These are phyloP conservation scores for Leishmania arabica DNA, from an alignment of 208 protist genomes.

Conservation along the genomic window DNA sequence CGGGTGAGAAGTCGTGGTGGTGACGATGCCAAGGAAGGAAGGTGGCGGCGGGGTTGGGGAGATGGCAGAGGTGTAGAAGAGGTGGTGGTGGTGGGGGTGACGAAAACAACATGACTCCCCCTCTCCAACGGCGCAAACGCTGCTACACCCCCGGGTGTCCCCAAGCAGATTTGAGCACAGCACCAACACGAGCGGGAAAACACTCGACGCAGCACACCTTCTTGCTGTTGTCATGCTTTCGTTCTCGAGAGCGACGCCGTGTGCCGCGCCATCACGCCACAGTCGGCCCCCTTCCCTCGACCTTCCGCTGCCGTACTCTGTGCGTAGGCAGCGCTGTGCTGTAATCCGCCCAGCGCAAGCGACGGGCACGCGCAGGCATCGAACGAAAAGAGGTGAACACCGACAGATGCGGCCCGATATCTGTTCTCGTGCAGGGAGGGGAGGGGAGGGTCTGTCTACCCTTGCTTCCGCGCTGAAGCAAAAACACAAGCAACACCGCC, in stretches of 20 bases:
- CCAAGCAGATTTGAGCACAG: not conserved
- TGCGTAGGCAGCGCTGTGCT: not conserved
- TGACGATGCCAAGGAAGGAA: not conserved
- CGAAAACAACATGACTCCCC: not conserved
- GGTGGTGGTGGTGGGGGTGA: not conserved
- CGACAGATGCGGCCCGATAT: not conserved
- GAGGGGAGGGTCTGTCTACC: not conserved
- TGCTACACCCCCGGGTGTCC: no score
- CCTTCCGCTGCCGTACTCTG: not conserved
- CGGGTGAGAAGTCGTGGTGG: not conserved
- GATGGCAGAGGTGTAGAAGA: not conserved
- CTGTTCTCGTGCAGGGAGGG: not conserved
- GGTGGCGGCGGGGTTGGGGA: not conserved
- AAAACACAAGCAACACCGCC: constrained; percentile 1
- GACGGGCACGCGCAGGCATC: not conserved
- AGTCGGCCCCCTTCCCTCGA: not conserved
- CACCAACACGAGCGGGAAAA: not conserved
- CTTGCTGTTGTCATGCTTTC: not conserved
- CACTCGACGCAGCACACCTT: not conserved
- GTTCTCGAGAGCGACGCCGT: not conserved
- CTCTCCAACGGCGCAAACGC: no score
- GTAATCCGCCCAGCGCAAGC: not conserved
- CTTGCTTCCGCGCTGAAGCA: not conserved
- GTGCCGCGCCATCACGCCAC: not conserved
- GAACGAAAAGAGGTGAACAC: not conserved